Evolutionary conservation across 768 basidiomycete genomes (phyloP).

Genomic region (Pleurotus giganteus): DNA sequence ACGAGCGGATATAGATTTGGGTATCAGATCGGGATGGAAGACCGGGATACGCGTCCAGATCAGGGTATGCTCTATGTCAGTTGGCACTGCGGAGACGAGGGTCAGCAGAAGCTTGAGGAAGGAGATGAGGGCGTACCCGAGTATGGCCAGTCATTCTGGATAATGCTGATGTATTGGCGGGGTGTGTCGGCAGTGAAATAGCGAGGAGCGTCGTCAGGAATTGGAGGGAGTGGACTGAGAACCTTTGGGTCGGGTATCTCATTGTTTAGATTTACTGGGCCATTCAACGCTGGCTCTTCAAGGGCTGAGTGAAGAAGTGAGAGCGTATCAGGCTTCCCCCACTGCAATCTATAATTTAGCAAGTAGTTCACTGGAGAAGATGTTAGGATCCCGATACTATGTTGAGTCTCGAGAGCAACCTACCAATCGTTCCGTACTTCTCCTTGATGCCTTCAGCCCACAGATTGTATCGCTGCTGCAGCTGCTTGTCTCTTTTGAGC

Average conservation of each 20-base stretch:
- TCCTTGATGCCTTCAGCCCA: conserved; percentile 56
- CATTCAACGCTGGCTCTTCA: conserved; percentile 23
- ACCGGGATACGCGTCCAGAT: conserved; percentile 79
- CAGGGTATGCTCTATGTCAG: conserved; percentile 69
- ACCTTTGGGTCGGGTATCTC: conserved; percentile 4
- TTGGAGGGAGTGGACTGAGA: conserved; percentile 21
- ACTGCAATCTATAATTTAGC: conserved; percentile 64
- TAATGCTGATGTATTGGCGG: conserved; percentile 59
- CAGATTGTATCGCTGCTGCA: conserved; percentile 65
- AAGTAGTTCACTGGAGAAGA: conserved; percentile 62
- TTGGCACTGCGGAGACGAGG: conserved; percentile 45
- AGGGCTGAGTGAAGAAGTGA: conserved; percentile 58
- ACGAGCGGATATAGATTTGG: conserved; percentile 48
- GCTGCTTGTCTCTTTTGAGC: conserved; percentile 66
- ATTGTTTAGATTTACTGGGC: background rate
- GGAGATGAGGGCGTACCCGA: conserved; percentile 47
- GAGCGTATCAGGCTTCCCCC: conserved; percentile 68
- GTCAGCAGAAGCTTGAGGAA: conserved; percentile 12
- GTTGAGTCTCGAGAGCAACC: conserved; percentile 17
- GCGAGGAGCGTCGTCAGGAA: conserved; percentile 37
- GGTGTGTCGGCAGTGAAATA: conserved; percentile 71
- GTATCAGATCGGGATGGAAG: conserved; percentile 57
- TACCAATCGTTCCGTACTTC: conserved; percentile 68
- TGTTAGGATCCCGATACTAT: background rate
- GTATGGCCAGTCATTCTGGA: conserved; percentile 88